Evolutionary conservation across 2,329 filamentous ascomycete species (phyloP).

Genomic region (Lithohypha guttulata): DNA sequence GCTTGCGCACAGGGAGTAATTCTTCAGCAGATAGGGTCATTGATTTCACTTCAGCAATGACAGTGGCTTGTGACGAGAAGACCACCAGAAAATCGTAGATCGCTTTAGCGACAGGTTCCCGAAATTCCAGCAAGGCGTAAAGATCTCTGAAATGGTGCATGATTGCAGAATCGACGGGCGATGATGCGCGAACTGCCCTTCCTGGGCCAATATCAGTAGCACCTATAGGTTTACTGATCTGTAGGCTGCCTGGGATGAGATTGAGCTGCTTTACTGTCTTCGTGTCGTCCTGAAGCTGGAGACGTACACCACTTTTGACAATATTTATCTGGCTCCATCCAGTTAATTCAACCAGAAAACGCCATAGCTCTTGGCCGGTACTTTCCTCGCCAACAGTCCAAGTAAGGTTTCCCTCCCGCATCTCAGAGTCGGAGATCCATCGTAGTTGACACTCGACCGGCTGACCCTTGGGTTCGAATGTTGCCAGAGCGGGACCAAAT

Average conservation of each 20-base stretch:
- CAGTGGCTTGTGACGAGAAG: conserved; percentile 56
- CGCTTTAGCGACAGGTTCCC: conserved; percentile 58
- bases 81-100: conserved; percentile 61
- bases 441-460: conserved; percentile 28
- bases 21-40: conserved; percentile 44
- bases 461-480: conserved; percentile 30
- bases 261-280: conserved; percentile 25
- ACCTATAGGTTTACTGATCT: conserved; percentile 13
- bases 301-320: conserved; percentile 38
- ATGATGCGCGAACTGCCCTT: conserved; percentile 36
- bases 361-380: conserved; percentile 58
- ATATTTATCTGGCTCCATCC: conserved; percentile 66
- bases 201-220: conserved; percentile 16
- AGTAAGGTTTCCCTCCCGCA: conserved; percentile 20
- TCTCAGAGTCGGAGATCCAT: conserved; percentile 7
- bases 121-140: conserved; percentile 67
- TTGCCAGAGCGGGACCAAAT: conserved; percentile 47
- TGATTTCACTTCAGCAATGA: conserved; percentile 50
- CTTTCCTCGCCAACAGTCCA: conserved; percentile 60
- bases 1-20: conserved; percentile 57
- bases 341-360: conserved; percentile 55
- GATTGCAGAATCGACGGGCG: conserved; percentile 64
- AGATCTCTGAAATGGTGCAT: conserved; percentile 72
- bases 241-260: conserved; percentile 34
- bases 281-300: conserved; percentile 15